Conservation (phyloP, 176 grass and related monocot genomes). For the Cenchrus purpureus region DNA sequence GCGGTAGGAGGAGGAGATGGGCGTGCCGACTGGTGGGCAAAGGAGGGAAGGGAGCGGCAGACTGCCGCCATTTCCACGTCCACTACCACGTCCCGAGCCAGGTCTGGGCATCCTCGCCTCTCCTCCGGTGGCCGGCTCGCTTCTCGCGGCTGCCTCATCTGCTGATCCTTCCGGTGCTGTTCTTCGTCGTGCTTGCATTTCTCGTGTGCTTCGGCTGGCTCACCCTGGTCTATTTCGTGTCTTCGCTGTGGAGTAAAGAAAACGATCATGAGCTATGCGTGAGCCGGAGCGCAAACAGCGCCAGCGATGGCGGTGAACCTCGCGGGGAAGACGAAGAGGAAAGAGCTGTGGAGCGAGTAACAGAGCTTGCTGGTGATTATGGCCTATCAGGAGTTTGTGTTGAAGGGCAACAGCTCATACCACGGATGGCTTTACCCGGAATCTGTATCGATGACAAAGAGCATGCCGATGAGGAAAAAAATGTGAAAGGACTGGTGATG, state of each 20-base stretch:
- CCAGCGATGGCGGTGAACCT: background rate
- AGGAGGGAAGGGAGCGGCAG: background rate
- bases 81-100: constrained; percentile 42
- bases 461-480: background rate
- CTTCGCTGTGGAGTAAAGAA: background rate
- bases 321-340: background rate
- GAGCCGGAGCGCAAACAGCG: background rate
- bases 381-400: background rate
- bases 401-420: background rate
- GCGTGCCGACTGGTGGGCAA: background rate
- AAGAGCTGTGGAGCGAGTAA: background rate
- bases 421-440: background rate
- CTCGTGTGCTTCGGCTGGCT: constrained; percentile 42
- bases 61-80: constrained; percentile 43
- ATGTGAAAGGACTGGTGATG: background rate
- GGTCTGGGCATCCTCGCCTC: constrained; percentile 7
- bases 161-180: constrained; percentile 34
- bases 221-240: constrained; percentile 43
- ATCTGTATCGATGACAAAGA: background rate
- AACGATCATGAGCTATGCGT: background rate
- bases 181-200: constrained; percentile 30
- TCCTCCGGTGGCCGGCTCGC: background rate
- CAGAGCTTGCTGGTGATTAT: background rate
- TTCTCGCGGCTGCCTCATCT: constrained; percentile 20
- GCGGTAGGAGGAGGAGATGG: constrained; percentile 12